These are phyloP conservation scores for Aspergillus aculeatinus DNA, from an alignment of 2,329 filamentous ascomycete species.

Conservation along the genomic window DNA sequence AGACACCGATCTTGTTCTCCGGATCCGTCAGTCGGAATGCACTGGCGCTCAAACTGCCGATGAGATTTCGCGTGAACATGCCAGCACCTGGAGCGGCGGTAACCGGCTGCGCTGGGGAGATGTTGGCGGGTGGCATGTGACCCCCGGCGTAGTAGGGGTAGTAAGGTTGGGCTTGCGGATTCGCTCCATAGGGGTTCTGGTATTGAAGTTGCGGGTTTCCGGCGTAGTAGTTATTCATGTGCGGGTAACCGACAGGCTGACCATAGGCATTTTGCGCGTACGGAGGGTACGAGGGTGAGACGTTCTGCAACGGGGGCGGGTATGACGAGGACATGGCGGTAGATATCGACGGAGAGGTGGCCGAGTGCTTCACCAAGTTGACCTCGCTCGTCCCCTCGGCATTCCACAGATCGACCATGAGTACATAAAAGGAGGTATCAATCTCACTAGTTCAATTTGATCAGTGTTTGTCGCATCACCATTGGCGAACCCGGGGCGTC, in stretches of 20 bases:
- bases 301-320: constrained; percentile 48
- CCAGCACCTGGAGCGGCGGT: constrained; percentile 58
- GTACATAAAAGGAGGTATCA: constrained; percentile 66
- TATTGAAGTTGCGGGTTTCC: constrained; percentile 35
- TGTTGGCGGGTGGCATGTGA: constrained; percentile 34
- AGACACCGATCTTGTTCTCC: constrained; percentile 79
- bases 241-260: constrained; percentile 39
- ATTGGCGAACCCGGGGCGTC: too few species aligned
- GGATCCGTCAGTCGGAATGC: constrained; percentile 80
- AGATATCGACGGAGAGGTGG: constrained; percentile 72
- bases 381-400: constrained; percentile 61
- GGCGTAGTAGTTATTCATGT: constrained; percentile 39
- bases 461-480: constrained; percentile 10
- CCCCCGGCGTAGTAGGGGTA: constrained; percentile 33
- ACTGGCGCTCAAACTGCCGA: constrained; percentile 85
- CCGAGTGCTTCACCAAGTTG: constrained; percentile 66
- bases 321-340: constrained; percentile 78
- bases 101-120: constrained; percentile 38
- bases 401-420: constrained; percentile 69
- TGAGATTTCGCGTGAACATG: constrained; percentile 93
- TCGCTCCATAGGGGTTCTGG: constrained; percentile 33
- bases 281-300: constrained; percentile 37
- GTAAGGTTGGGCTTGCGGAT: constrained; percentile 33
- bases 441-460: constrained; percentile 57
- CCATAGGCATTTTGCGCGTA: constrained; percentile 44